phyloP scores from a whole-genome alignment of 2,329 filamentous ascomycete species.

The Coniochaeta pulveracea region DNA sequence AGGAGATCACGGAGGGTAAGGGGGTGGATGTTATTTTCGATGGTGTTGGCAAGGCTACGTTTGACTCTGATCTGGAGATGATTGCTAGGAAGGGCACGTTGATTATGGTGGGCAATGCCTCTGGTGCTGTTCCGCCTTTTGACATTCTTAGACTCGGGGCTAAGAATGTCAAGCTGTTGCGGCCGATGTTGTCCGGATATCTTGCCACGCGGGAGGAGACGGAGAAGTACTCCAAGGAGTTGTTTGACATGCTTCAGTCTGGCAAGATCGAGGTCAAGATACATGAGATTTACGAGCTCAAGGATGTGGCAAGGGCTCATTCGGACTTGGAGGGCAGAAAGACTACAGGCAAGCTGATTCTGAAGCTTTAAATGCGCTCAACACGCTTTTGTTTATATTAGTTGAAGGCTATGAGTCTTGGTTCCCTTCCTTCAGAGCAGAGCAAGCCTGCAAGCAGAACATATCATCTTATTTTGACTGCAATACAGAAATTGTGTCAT shows the following conservation, averaged over 20 bases:
- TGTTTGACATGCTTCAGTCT: constrained; percentile 60
- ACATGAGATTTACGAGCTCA: constrained; percentile 66
- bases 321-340: constrained; percentile 69
- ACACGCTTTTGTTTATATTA: no score
- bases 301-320: constrained; percentile 63
- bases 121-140: constrained; percentile 64
- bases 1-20: constrained; percentile 58
- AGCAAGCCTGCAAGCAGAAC: no score
- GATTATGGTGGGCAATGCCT: constrained; percentile 73
- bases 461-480: no score
- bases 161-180: constrained; percentile 68
- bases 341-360: constrained; percentile 72
- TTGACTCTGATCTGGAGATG: constrained; percentile 64
- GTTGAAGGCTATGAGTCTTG: no score
- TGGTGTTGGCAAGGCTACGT: constrained; percentile 75
- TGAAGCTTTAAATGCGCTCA: constrained; percentile 49
- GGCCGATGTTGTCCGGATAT: constrained; percentile 66
- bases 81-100: constrained; percentile 68
- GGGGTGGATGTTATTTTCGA: constrained; percentile 76
- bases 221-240: constrained; percentile 55
- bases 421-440: no score
- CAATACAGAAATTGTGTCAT: no score
- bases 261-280: constrained; percentile 62
- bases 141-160: constrained; percentile 41
- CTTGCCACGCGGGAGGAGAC: constrained; percentile 59